Base-by-base conservation (phyloP, 257 asterid species). In the Scutellaria minor region DNA sequence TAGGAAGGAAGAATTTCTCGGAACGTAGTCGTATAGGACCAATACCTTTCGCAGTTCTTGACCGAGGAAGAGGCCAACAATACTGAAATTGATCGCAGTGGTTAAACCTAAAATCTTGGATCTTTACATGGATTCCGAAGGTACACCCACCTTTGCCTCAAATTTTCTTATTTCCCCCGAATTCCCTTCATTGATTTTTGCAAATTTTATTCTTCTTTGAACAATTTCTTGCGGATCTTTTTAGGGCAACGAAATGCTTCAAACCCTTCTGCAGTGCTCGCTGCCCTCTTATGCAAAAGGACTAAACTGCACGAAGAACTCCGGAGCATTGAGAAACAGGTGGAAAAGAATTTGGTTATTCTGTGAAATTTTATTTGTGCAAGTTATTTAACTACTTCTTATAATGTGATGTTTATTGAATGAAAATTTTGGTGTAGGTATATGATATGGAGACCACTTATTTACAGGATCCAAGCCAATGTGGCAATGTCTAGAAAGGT, bases 401-500 rank as follows among this genome's bases (percentile, higher is more conserved):
- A 31, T 31, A 31, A 31, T 37, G 35, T 47, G 42, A 14, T 27
- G 54, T 44, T 55, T 54, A 13, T 56, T 60, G 64, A 55, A 70
- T 79, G 64, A 56, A 18, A 11, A 31, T 18, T 62, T 53, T 50
- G n/a, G 18, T 75, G 70, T 64, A 95, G 97, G 97, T 92, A 1
- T 92, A 90, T 81, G 99, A 95, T 71, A 92, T 90, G 97, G 99
- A 95, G 84, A 92, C 99, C 13, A 80, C 89, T 86, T 95, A 95
- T 79, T 85, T 95, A 78, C 99, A 88, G 87, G 99, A 95, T 80
- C 98, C 99, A 39, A 95, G 96, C 79, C 99, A 95, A 85, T 92
- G 98, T 78, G 99, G 99, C 77, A 95, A 92, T 82, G 99, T 95
- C 51, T 89, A 92, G 95, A 95, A 92, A 86, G 99, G 99, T 78